Conservation (phyloP, 2,329 filamentous ascomycete genomes). For the Curvularia verruculosa region DNA sequence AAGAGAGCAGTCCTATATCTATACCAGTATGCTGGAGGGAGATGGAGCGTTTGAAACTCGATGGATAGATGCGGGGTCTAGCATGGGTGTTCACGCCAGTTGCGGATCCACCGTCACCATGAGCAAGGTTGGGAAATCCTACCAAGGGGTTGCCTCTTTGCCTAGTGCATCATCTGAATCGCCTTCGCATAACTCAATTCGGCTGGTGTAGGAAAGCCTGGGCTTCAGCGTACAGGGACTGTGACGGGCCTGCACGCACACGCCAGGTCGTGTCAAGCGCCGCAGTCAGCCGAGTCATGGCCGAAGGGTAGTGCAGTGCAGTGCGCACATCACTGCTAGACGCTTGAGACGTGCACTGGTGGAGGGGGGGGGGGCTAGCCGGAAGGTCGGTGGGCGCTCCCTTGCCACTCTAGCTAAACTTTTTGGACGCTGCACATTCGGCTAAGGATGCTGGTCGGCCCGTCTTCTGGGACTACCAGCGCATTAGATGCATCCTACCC, state of each 20-base stretch:
- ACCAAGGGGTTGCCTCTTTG: slow-evolving; percentile 33
- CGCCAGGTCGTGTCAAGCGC: slow-evolving; percentile 33
- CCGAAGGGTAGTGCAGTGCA: slow-evolving; percentile 32
- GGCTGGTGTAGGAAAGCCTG: slow-evolving; percentile 33
- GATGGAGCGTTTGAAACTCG: slow-evolving; percentile 29
- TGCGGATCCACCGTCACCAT: slow-evolving; percentile 38
- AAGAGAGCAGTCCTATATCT: slow-evolving; percentile 40
- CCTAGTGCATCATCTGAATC: slow-evolving; percentile 41
- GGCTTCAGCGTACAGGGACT: slow-evolving; percentile 25
- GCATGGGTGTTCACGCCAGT: slow-evolving; percentile 42
- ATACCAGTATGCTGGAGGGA: slow-evolving; percentile 32
- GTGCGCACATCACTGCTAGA: slow-evolving; percentile 27
- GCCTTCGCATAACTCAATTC: slow-evolving; percentile 33
- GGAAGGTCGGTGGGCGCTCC: slow-evolving; percentile 29
- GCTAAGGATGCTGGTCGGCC: slow-evolving; percentile 29
- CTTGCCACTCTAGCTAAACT: slow-evolving; percentile 37
- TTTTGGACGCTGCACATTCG: slow-evolving; percentile 25
- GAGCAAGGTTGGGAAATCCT: slow-evolving; percentile 31
- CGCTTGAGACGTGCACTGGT: slow-evolving; percentile 16
- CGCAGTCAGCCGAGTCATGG: slow-evolving; percentile 37
- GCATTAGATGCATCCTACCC: slow-evolving; percentile 19
- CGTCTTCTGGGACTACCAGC: slow-evolving; percentile 27
- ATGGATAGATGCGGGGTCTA: slow-evolving; percentile 44
- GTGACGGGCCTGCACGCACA: slow-evolving; percentile 19
- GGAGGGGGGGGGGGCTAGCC: slow-evolving; percentile 26